These are phyloP conservation scores for Paramyrothecium sp. DNA, from an alignment of 2,329 filamentous ascomycete genomes.

Conservation along the genomic window DNA sequence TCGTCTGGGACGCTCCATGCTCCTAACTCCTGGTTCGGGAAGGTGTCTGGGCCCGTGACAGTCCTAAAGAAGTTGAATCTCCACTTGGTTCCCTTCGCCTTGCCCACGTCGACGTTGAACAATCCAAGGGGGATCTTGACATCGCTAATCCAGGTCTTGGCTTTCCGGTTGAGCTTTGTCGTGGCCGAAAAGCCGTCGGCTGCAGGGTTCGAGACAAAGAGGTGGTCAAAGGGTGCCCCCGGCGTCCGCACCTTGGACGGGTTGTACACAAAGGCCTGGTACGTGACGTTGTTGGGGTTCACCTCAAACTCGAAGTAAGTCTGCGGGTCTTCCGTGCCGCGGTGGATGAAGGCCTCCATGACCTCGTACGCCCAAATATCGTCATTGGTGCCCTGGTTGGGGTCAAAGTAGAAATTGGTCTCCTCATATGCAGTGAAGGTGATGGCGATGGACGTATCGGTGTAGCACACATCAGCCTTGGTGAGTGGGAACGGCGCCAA, in stretches of 20 bases:
- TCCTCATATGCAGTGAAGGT: slow-evolving; percentile 45
- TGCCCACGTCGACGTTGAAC: slow-evolving; percentile 45
- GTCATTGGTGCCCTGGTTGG: slow-evolving; percentile 40
- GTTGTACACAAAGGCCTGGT: slow-evolving; percentile 51
- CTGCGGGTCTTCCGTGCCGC: slow-evolving; percentile 42
- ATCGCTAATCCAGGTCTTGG: slow-evolving; percentile 37
- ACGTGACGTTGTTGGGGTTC: slow-evolving; percentile 49
- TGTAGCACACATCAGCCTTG: slow-evolving; percentile 46
- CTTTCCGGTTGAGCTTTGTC: slow-evolving; percentile 35
- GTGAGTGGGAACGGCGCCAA: slow-evolving; percentile 39
- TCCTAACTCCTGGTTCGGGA: slow-evolving; percentile 41
- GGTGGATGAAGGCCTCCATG: slow-evolving; percentile 48
- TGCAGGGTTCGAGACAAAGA: slow-evolving; percentile 37
- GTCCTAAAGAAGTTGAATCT: slow-evolving; percentile 54
- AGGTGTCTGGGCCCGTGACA: slow-evolving; percentile 38
- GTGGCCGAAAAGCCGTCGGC: slow-evolving; percentile 38
- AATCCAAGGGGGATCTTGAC: slow-evolving; percentile 43
- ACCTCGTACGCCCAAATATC: slow-evolving; percentile 49
- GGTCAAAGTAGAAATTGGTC: slow-evolving; percentile 45
- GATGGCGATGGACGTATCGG: slow-evolving; percentile 34
- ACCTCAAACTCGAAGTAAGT: slow-evolving; percentile 52
- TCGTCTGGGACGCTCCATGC: slow-evolving; percentile 45
- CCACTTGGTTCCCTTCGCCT: slow-evolving; percentile 43
- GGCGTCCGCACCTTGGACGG: slow-evolving; percentile 41
- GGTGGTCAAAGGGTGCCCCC: slow-evolving; percentile 41